Percentiles rank a stretch among this genome's conserved stretches.
These are phyloP conservation scores for Sporisorium sorghi DNA, from an alignment of 1,284 basidiomycete species.

Conservation along the genomic window DNA sequence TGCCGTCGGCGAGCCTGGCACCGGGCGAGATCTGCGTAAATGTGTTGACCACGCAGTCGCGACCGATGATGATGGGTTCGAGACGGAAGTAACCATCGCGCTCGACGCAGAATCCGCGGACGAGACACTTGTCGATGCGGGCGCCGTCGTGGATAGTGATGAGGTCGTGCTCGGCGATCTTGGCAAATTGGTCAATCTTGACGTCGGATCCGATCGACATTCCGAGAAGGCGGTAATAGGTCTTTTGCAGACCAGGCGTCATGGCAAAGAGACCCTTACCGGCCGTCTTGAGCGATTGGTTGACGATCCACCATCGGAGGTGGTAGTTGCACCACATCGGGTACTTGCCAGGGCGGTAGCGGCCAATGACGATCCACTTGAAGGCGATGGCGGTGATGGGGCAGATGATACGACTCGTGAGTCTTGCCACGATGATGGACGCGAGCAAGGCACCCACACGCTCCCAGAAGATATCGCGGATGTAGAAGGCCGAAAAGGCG, in stretches of 20 bases:
- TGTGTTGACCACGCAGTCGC: slow-evolving; percentile 69
- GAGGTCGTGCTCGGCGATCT: slow-evolving; percentile 67
- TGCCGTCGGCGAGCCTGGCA: slow-evolving; percentile 67
- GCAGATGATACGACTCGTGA: slow-evolving; percentile 69
- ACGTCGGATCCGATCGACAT: slow-evolving; percentile 68
- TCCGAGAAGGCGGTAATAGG: slow-evolving; percentile 67
- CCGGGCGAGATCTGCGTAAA: slow-evolving; percentile 69
- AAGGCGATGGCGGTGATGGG: slow-evolving; percentile 68
- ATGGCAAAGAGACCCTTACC: slow-evolving; percentile 68
- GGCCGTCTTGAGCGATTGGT: slow-evolving; percentile 67
- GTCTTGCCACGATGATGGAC: slow-evolving; percentile 65
- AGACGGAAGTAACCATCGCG: slow-evolving; percentile 68
- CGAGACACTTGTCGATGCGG: slow-evolving; percentile 66
- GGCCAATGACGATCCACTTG: slow-evolving; percentile 69
- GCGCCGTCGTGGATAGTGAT: slow-evolving; percentile 69
- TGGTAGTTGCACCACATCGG: slow-evolving; percentile 70
- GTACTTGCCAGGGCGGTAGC: slow-evolving; percentile 67
- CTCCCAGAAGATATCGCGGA: slow-evolving; percentile 69
- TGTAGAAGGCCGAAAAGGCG: slow-evolving; percentile 68
- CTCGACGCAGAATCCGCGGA: slow-evolving; percentile 69
- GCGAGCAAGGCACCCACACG: slow-evolving; percentile 66
- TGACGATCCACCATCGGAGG: slow-evolving; percentile 69
- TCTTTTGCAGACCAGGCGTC: slow-evolving; percentile 61
- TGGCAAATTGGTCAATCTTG: slow-evolving; percentile 64
- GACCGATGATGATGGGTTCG: slow-evolving; percentile 68